phyloP scores from a whole-genome alignment of 2,329 filamentous ascomycete species.

The Fusarium mexicanum region DNA sequence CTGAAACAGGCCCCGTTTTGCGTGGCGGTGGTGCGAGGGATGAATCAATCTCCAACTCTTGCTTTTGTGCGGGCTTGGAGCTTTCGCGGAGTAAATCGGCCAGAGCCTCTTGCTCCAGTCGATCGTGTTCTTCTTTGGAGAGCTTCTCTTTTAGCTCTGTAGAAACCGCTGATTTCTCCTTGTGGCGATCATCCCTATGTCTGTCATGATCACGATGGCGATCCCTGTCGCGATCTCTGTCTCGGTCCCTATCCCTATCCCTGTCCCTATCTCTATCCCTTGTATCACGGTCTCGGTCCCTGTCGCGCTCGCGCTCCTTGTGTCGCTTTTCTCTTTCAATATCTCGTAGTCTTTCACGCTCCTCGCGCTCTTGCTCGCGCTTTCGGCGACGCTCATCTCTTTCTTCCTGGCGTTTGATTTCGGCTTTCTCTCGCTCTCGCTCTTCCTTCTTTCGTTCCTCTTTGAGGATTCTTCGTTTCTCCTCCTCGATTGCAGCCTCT shows the following conservation, averaged over 20 bases:
- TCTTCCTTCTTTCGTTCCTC: constrained; percentile 65
- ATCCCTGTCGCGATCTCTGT: constrained; percentile 44
- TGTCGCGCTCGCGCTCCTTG: constrained; percentile 51
- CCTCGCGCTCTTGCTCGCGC: constrained; percentile 65
- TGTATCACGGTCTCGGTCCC: constrained; percentile 16
- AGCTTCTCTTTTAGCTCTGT: constrained; percentile 63
- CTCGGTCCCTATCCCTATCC: constrained; percentile 45
- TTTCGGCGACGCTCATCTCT: constrained; percentile 60
- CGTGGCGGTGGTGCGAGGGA: constrained; percentile 65
- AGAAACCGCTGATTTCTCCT: constrained; percentile 51
- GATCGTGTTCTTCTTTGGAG: constrained; percentile 66
- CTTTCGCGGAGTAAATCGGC: constrained; percentile 69
- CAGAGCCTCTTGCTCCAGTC: constrained; percentile 66
- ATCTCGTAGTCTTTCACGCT: constrained; percentile 60
- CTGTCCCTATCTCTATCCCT: constrained; percentile 45
- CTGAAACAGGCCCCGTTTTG: constrained; percentile 63
- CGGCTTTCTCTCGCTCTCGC: constrained; percentile 59
- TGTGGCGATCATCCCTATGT: constrained; percentile 46
- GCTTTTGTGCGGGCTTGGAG: constrained; percentile 58
- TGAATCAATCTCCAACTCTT: constrained; percentile 66
- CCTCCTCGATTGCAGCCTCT: constrained; percentile 69
- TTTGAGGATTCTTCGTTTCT: constrained; percentile 66
- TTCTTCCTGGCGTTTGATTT: constrained; percentile 60
- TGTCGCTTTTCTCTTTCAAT: constrained; percentile 53
- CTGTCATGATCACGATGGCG: constrained; percentile 41